Evolutionary conservation across 257 asterid species (phyloP), one percentile per base, ranked within the genome.

Genomic region (Jaltomata sinuosa): DNA sequence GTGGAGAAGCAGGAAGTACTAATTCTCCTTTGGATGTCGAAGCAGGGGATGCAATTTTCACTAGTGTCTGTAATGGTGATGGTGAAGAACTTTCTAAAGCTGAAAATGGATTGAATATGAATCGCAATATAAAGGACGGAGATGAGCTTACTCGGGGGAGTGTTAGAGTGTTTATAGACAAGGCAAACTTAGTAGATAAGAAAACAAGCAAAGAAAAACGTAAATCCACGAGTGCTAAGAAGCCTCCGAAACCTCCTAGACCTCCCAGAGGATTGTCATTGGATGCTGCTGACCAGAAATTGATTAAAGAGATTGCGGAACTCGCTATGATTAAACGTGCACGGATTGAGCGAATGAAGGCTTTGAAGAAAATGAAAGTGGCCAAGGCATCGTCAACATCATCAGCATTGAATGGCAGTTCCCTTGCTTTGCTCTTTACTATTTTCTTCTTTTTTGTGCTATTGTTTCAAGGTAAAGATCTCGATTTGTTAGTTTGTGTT

Each of bases 241-340:
- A 91, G 91, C 94, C 94, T 29, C 96, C 94, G 7, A 92, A 92
- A 54, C 98, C 98, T 18, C 96, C 98, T 1, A 97, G 98, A 0
- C 99, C 99, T 29, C 97, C 98, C 0, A 82, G 93, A 79, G 97
- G 94, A 14, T 87, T 91, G 69, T 92, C 95, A 3, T 65, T 96
- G n/a, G 98, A 96, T 84, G 97, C 94, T 45, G 99, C 98, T 62
- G 98, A 94, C 29, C 95, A 90, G 79, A 96, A 93, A 89, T 88
- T 96, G 86, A 93, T 94, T 59, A 92, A 89, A 86, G 97, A 96
- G 89, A 84, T 96, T 11, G 84, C 96, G 3, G 95, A 94, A 76
- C 91, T 94, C 31, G 93, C 93, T 1, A 86, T 85, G 90, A 83
- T 94, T 4, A 96, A 94, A 84, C 96, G 97, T 11, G 98, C 98